phyloP scores from a whole-genome alignment of 2,329 filamentous ascomycete species.

The Neofusicoccum kwambonambiense region DNA sequence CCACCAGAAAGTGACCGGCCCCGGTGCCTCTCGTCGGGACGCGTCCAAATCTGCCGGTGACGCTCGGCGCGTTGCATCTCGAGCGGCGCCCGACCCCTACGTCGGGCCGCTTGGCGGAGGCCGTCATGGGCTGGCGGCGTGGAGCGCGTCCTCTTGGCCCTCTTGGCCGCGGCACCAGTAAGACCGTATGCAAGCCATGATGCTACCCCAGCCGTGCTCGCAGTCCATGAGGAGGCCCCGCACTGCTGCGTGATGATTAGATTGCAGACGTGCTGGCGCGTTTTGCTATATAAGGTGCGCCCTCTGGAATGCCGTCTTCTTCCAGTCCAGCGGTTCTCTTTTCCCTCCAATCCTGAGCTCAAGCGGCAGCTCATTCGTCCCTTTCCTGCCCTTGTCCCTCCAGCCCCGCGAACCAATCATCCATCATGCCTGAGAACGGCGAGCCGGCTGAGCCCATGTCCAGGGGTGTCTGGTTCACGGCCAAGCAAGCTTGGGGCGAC shows the following conservation, averaged over 20 bases:
- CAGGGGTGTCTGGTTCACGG: constrained; percentile 63
- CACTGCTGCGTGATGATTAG: neutral
- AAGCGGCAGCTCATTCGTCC: neutral
- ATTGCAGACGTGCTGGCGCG: neutral
- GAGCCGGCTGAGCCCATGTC: constrained; percentile 66
- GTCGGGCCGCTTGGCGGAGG: neutral
- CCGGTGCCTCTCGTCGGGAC: neutral
- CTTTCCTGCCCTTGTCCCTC: neutral
- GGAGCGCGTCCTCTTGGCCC: constrained; percentile 12
- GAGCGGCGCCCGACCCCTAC: neutral
- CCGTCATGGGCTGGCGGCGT: neutral
- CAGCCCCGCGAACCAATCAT: neutral
- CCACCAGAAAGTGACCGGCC: too few relatives aligned
- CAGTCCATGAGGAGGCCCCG: neutral
- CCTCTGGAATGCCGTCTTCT: neutral
- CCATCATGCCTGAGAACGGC: constrained; percentile 13
- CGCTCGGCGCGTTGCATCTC: neutral
- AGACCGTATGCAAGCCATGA: constrained; percentile 5
- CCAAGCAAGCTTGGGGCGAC: constrained; percentile 63
- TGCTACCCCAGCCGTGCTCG: constrained; percentile 13
- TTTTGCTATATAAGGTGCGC: neutral
- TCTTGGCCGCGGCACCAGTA: constrained; percentile 7
- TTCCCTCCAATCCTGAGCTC: neutral
- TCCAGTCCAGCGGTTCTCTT: neutral
- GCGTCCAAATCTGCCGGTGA: neutral